Evolutionary conservation across 345 rosid genomes (phyloP).

Genomic region (Lenwebbia sp.): DNA sequence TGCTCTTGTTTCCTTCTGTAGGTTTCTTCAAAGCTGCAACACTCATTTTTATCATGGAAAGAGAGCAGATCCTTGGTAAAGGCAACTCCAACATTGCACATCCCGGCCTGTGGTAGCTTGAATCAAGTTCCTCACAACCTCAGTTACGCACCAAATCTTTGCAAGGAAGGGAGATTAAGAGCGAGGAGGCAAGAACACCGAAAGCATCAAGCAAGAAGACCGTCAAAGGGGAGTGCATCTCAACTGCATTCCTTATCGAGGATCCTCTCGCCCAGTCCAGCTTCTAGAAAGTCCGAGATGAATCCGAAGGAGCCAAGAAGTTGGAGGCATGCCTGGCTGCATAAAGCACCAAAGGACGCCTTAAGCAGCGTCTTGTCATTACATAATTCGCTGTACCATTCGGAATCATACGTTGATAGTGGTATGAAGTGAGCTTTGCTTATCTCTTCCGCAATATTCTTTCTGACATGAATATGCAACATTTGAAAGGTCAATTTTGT

Average conservation of each 20-base stretch:
- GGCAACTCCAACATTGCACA: background rate
- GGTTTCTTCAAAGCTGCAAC: constrained; percentile 51
- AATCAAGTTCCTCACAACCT: constrained; percentile 12
- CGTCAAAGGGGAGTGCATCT: constrained; percentile 19
- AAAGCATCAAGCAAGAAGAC: constrained; percentile 15
- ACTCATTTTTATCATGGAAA: constrained; percentile 46
- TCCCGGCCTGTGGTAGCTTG: constrained; percentile 3
- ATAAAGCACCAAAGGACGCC: constrained; percentile 28
- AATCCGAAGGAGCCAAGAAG: constrained; percentile 5
- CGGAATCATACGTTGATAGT: constrained; percentile 14
- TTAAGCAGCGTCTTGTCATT: constrained; percentile 43
- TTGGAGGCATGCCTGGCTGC: background rate
- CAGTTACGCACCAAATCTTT: constrained; percentile 16
- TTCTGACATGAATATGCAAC: background rate
- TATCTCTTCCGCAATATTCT: background rate
- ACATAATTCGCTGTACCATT: constrained; percentile 20
- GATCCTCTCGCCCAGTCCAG: constrained; percentile 9
- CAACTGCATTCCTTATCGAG: constrained; percentile 35
- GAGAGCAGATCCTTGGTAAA: constrained; percentile 19
- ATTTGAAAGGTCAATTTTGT: constrained; percentile 9
- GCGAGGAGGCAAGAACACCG: constrained; percentile 11
- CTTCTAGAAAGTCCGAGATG: background rate
- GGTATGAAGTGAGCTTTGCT: background rate
- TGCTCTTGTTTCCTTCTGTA: background rate
- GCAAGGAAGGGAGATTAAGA: constrained; percentile 29